Evolutionary conservation across 2,329 filamentous ascomycete genomes (phyloP), one percentile per base, ranked within the genome.

Genomic region (Fusarium temperatum): DNA sequence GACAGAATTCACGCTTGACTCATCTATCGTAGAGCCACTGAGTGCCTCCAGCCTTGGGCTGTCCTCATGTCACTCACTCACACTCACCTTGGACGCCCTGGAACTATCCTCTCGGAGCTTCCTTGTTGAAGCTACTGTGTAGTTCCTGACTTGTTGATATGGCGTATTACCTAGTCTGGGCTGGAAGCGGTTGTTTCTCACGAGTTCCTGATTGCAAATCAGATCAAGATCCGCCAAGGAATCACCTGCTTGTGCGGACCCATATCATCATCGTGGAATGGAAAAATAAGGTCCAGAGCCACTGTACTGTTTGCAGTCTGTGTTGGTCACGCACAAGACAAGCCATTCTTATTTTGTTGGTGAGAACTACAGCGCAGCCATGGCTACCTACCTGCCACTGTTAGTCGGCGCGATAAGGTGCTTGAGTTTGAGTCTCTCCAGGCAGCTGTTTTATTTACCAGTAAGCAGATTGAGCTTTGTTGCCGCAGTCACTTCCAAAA

Each of bases 381-480:
- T 28, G n/a, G 24, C 30, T 58, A 28, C 32, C 14, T 54, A 20
- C 38, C 38, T 14, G 32, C 24, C 18, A 35, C 30, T 44, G 22
- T 26, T 30, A 72, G 48, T 73, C 66, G 71, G 70, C 48, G 48
- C 59, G 51, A 74, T 42, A 57, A 57, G 26, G 35, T 51, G 41
- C 70, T 65, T 74, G 44, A 63, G 61, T 71, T 74, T 70, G 30
- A 30, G 39, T 55, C 41, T 55, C 32, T 66, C 22, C 41, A 59
- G 44, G 56, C 47, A 73, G 56, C 28, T 70, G 60, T 70, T 42
- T 47, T 26, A 44, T 53, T 38, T 38, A 54, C 55, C 66, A 47
- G 56, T 35, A 56, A 68, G 32, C 51, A 50, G 41, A 48, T 55
- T 55, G 51, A 26, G 35, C 51, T 18, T 47, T 42, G 38, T 35